Evolutionary conservation across 768 basidiomycete species (phyloP).

Genomic region (Fomitopsis pulvina): DNA sequence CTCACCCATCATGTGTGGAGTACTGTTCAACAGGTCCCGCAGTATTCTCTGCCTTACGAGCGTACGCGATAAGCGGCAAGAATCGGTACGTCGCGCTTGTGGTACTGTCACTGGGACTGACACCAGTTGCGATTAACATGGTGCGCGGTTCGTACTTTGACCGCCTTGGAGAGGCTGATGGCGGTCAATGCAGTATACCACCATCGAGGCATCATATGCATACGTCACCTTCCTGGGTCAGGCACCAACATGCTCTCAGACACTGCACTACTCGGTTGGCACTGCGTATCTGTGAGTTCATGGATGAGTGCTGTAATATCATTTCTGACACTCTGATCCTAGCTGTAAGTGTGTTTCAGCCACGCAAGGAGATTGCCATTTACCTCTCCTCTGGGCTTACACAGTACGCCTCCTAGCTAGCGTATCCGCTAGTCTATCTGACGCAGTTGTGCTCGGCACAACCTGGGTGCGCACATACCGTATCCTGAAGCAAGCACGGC

Average conservation of each 20-base stretch:
- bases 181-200: background rate
- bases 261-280: background rate
- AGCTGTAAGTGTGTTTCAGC: background rate
- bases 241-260: background rate
- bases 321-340: background rate
- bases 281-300: background rate
- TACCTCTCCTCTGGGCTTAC: background rate
- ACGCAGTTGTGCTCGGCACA: slow-evolving; percentile 1
- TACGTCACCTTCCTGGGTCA: background rate
- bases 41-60: background rate
- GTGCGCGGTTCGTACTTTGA: background rate
- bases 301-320: background rate
- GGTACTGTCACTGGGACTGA: background rate
- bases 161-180: background rate
- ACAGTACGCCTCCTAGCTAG: background rate
- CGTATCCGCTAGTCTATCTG: background rate
- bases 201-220: background rate
- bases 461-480: slow-evolving; percentile 6
- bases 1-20: background rate
- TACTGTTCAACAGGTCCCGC: background rate
- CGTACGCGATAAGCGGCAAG: background rate
- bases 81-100: background rate
- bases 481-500: background rate
- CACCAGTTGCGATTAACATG: background rate
- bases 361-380: no score